Percentiles rank a stretch among this genome's conserved stretches.
These are phyloP conservation scores for Ochromonas danica DNA, from an alignment of 108 stramenopile genomes.

Conservation along the genomic window DNA sequence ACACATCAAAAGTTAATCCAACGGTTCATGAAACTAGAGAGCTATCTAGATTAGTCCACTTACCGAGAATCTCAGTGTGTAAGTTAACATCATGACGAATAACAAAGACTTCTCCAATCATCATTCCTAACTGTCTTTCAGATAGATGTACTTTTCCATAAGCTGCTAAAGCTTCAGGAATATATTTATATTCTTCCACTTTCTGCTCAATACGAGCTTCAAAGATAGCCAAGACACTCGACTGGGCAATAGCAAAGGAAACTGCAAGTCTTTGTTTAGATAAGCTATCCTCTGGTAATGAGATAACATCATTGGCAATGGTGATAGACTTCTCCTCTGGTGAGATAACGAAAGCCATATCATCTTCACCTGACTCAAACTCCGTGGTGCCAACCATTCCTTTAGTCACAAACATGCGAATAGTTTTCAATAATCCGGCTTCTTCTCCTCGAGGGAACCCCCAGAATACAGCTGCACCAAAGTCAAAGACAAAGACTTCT, in stretches of 20 bases:
- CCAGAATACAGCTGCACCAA: constrained; percentile 23
- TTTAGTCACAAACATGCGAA: constrained; percentile 6
- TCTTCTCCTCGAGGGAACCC: constrained; percentile 10
- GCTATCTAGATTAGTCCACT: too few species aligned
- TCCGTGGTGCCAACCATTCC: not conserved
- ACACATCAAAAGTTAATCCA: too few species aligned
- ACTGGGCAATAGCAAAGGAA: constrained; percentile 59
- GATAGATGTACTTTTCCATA: constrained; percentile 55
- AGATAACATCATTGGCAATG: constrained; percentile 32
- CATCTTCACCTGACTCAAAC: constrained; percentile 31
- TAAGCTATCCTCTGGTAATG: not conserved
- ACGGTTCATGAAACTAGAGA: too few species aligned
- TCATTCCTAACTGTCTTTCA: constrained; percentile 38
- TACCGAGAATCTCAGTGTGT: constrained; percentile 59
- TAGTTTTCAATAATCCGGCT: not conserved
- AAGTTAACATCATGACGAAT: constrained; percentile 61
- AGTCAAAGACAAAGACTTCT: constrained; percentile 24
- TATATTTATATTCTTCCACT: constrained; percentile 47
- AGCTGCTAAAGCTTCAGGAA: constrained; percentile 47
- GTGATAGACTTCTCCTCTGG: not conserved
- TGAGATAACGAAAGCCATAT: constrained; percentile 27
- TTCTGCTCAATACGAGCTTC: constrained; percentile 45
- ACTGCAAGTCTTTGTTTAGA: constrained; percentile 44
- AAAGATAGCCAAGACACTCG: constrained; percentile 56
- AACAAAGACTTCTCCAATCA: constrained; percentile 53